Evolutionary conservation across 495 filamentous ascomycete genomes (phyloP), one percentile per base, ranked within the genome.

Genomic region (Hypomontagnella submonticulosa): DNA sequence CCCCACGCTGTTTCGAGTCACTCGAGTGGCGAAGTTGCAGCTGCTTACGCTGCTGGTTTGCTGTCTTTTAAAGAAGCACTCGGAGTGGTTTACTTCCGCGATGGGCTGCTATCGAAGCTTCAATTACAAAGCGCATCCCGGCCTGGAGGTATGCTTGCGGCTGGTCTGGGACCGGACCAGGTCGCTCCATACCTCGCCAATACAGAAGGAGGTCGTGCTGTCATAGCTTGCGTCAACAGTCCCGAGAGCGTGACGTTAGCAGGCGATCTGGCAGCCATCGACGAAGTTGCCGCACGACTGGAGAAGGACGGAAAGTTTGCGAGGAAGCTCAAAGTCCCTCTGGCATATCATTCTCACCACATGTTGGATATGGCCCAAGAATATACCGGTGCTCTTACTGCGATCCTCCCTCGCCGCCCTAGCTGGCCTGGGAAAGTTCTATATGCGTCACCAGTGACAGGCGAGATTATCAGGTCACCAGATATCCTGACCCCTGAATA

Each of bases 11-110:
- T 85, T 0, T 73, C 81, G 4, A 81, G 84, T 18, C 83, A 87
- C 61, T 85, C 83, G 2, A 81, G 77, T 58, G 84, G 84, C 4
- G 84, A 87, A 57, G 85, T 86, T 61, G 73, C 70, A 2, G 78
- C 77, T 15, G 75, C 75, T 8, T 79, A 76, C 50, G 61, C 75
- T 2, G 66, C 70, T 9, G 73, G 74, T 4, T 55, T 53, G n/a
- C 20, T 80, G 5, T 64, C 46, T 4, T 57, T 59, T 7, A 4
- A 13, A 3, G 76, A 79, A 12, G 82, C 83, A 0, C 76, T 85
- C 8, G 59, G 59, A 0, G 67, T 84, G 37, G 81, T 82, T 0
- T 86, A 84, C 54, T 78, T 74, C 27, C 75, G 85, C 10, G 84
- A 82, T 4, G 36, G 74, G 12, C 42, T 73, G 4, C 73, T 74